Conservation (phyloP, 805 yeast species). For the Barnettozyma sp. region DNA sequence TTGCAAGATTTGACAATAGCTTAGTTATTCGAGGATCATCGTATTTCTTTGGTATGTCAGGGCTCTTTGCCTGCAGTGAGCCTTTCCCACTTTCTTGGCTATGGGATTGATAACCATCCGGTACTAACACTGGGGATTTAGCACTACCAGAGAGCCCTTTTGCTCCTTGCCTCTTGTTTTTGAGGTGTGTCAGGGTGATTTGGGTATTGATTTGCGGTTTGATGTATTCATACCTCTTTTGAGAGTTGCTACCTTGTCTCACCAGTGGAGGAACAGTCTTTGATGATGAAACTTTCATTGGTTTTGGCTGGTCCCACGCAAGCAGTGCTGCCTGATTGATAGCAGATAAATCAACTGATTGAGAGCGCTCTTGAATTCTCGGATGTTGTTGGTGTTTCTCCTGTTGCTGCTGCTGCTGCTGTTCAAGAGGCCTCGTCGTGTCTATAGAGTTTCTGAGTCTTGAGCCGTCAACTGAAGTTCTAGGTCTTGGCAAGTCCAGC, state of each 20-base stretch:
- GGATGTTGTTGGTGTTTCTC: no score
- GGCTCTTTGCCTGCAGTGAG: no score
- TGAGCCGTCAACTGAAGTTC: neutral
- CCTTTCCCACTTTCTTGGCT: no score
- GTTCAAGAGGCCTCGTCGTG: constrained; percentile 18
- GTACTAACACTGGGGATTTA: constrained; percentile 3
- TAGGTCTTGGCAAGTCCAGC: constrained; percentile 1
- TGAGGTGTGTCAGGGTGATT: constrained; percentile 19
- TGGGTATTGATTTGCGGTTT: constrained; percentile 24
- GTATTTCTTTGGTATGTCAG: constrained; percentile 10
- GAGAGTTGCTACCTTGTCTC: constrained; percentile 4
- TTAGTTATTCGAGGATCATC: constrained; percentile 21
- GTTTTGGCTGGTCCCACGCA: constrained; percentile 24
- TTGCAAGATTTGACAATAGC: constrained; percentile 29
- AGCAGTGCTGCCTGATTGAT: constrained; percentile 22
- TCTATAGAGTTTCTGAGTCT: constrained; percentile 13
- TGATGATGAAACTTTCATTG: constrained; percentile 12
- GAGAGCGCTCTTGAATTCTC: constrained; percentile 23
- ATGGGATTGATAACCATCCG: neutral
- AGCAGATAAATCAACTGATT: constrained; percentile 20
- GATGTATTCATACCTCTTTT: constrained; percentile 19
- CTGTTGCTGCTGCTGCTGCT: no score
- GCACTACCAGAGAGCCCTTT: neutral
- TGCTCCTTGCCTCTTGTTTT: constrained; percentile 6
- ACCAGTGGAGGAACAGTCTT: constrained; percentile 9